Conservation (phyloP, 192 early-diverging fungal species). For the Rhizoclosmatium globosum region DNA sequence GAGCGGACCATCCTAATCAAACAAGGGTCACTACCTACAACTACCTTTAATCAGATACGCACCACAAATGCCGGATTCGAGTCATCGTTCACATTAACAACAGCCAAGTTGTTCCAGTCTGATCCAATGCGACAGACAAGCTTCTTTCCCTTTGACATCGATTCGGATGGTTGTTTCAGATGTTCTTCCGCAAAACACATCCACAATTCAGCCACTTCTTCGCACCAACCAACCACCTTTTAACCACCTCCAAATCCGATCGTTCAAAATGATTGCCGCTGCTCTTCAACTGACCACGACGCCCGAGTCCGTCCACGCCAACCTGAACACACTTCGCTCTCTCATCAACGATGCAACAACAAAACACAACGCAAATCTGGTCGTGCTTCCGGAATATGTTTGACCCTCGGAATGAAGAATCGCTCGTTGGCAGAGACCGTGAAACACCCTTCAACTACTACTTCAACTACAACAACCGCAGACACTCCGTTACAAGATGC, state of each 20-base stretch:
- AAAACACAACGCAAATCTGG: not conserved
- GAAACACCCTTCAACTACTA: not conserved
- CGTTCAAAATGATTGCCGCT: not conserved
- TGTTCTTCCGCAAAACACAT: no score
- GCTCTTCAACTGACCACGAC: conserved; percentile 25
- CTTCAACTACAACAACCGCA: not conserved
- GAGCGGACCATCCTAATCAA: conserved; percentile 22
- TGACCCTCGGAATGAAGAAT: conserved; percentile 25
- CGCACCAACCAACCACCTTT: no score
- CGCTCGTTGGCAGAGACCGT: not conserved
- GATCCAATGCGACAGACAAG: conserved; percentile 9
- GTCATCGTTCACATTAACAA: conserved; percentile 62
- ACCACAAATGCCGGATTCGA: conserved; percentile 60
- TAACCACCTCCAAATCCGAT: no score
- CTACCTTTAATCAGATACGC: not conserved
- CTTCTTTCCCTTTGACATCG: not conserved
- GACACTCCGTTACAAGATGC: not conserved
- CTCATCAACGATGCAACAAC: not conserved
- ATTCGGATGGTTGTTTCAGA: no score
- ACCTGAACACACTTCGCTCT: not conserved
- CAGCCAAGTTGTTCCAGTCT: not conserved
- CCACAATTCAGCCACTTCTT: no score
- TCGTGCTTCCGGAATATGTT: conserved; percentile 28
- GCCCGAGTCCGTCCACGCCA: not conserved
- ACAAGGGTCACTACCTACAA: no score